Conservation (phyloP, 805 yeast genomes). For the Aciculoconidium aculeatum region DNA sequence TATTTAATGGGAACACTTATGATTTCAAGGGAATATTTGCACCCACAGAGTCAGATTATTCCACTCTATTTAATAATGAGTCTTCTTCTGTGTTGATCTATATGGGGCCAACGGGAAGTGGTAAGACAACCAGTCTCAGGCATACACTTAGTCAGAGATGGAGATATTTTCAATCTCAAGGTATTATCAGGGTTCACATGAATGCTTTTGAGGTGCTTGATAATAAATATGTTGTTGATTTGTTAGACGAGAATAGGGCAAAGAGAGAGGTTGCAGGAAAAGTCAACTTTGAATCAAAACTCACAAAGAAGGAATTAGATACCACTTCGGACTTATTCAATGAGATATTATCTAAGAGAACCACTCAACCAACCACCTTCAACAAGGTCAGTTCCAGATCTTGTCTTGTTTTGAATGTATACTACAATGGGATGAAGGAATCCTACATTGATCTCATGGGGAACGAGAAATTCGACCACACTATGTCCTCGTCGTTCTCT, state of each 20-base stretch:
- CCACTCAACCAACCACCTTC: slow-evolving; percentile 15
- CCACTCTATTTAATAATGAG: slow-evolving; percentile 7
- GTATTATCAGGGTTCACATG: slow-evolving; percentile 8
- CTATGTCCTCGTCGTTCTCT: slow-evolving; percentile 7
- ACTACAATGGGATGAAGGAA: slow-evolving; percentile 12
- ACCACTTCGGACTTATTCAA: slow-evolving; percentile 7
- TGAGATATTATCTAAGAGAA: slow-evolving; percentile 14
- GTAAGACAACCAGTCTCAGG: slow-evolving; percentile 25
- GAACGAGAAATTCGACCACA: slow-evolving; percentile 18
- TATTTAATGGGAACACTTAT: slow-evolving; percentile 15
- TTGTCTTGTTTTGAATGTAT: slow-evolving; percentile 21
- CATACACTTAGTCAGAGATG: slow-evolving; percentile 13
- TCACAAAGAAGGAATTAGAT: slow-evolving; percentile 8
- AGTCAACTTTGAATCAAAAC: slow-evolving; percentile 11
- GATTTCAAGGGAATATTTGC: slow-evolving; percentile 17
- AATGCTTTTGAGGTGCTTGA: slow-evolving; percentile 26
- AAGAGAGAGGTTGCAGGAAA: slow-evolving; percentile 6
- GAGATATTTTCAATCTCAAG: slow-evolving; percentile 4
- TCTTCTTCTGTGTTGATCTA: slow-evolving; percentile 13
- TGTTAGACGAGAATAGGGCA: slow-evolving; percentile 13
- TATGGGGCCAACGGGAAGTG: slow-evolving; percentile 28
- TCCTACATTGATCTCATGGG: slow-evolving; percentile 27
- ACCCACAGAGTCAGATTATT: slow-evolving; percentile 5
- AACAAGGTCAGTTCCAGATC: slow-evolving; percentile 19
- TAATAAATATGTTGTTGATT: slow-evolving; percentile 20